These are phyloP conservation scores for Syzygium grande DNA, from an alignment of 345 rosid genomes.

Conservation along the genomic window DNA sequence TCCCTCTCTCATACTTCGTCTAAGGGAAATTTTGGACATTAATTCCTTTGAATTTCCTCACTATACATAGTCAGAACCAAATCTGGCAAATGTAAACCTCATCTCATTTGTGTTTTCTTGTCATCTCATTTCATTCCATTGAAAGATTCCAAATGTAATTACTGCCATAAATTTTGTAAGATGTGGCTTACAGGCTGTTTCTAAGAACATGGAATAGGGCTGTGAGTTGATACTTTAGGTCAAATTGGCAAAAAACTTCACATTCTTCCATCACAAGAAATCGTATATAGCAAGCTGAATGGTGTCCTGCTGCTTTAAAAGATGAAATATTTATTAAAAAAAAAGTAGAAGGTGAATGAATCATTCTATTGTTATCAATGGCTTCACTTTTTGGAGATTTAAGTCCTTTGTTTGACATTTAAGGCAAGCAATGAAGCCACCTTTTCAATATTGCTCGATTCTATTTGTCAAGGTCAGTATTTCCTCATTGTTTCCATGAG, in stretches of 20 bases:
- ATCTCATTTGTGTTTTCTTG: background rate
- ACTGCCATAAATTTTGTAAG: background rate
- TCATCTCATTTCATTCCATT: background rate
- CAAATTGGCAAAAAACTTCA: background rate
- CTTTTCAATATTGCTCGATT: background rate
- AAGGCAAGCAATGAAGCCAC: background rate
- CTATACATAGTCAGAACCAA: background rate
- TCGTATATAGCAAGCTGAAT: background rate
- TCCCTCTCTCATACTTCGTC: background rate
- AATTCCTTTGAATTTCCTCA: background rate
- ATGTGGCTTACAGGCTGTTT: background rate
- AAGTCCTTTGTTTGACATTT: background rate
- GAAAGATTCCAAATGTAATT: background rate
- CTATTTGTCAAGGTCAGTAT: background rate
- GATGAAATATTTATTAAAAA: background rate
- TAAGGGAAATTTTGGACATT: background rate
- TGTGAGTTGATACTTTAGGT: background rate
- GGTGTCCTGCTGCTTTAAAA: background rate
- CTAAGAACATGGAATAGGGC: background rate
- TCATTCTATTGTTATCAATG: background rate
- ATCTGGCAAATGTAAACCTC: background rate
- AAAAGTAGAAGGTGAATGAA: background rate
- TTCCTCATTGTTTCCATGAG: background rate
- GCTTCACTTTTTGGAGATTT: background rate
- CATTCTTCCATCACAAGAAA: background rate